Conservation (phyloP, 345 rosid genomes). For the Kandelia obovata region DNA sequence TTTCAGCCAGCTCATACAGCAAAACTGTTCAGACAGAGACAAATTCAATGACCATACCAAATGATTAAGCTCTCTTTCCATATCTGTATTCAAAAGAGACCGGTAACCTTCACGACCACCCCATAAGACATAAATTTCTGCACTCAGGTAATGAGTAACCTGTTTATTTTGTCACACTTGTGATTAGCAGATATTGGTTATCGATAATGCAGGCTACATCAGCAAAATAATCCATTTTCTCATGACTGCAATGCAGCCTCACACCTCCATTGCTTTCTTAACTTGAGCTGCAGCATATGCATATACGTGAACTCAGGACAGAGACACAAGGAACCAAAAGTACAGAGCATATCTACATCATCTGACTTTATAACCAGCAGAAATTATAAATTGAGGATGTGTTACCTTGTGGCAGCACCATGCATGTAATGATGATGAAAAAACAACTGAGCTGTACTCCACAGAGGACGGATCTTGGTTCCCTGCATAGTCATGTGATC, state of each 20-base stretch:
- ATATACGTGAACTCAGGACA: slow-evolving; percentile 84
- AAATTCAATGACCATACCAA: slow-evolving; percentile 35
- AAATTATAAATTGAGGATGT: not conserved
- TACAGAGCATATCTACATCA: slow-evolving; percentile 1
- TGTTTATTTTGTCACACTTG: slow-evolving; percentile 15
- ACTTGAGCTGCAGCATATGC: slow-evolving; percentile 98
- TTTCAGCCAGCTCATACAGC: not conserved
- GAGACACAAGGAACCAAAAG: slow-evolving; percentile 15
- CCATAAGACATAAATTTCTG: slow-evolving; percentile 97
- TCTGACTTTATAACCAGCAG: not conserved
- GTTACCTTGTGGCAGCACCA: slow-evolving; percentile 89
- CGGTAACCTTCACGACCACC: slow-evolving; percentile 99
- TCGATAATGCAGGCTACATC: not conserved
- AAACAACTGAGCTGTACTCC: slow-evolving; percentile 98
- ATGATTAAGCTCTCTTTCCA: slow-evolving; percentile 93
- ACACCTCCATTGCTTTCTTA: slow-evolving; percentile 91
- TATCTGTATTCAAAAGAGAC: slow-evolving; percentile 84
- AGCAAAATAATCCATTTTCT: not conserved
- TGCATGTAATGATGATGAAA: slow-evolving; percentile 97
- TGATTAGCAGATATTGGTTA: not conserved
- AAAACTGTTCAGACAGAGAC: not conserved
- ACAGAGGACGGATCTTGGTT: slow-evolving; percentile 62
- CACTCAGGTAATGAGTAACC: slow-evolving; percentile 92
- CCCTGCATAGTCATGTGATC: slow-evolving; percentile 42
- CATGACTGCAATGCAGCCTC: slow-evolving; percentile 4